Evolutionary conservation across 2,329 filamentous ascomycete species (phyloP).

Genomic region (Juglanconis sp.): DNA sequence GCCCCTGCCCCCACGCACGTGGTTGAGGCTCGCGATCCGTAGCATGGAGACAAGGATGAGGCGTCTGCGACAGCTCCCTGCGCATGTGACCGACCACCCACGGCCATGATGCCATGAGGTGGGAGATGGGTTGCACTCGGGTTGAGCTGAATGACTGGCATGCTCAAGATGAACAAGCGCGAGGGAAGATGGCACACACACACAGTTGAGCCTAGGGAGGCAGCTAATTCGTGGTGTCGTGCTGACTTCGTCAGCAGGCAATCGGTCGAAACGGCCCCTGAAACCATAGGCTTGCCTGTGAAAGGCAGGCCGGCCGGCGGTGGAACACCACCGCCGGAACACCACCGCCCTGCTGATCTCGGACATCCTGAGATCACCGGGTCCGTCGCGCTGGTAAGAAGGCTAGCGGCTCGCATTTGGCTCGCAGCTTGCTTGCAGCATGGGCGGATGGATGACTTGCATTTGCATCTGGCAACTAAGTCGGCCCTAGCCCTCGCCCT

Average conservation of each 20-base stretch:
- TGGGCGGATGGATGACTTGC: not conserved
- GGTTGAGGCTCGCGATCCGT: conserved; percentile 13
- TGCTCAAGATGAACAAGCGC: too few species aligned
- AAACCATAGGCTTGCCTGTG: conserved; percentile 9
- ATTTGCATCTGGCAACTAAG: not conserved
- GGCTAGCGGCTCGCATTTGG: not conserved
- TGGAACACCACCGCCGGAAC: not conserved
- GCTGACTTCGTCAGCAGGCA: not conserved
- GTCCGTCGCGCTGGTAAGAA: too few species aligned
- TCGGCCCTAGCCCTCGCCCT: not conserved
- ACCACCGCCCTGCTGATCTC: not conserved
- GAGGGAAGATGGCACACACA: too few species aligned
- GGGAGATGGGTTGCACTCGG: conserved; percentile 4
- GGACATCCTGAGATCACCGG: not conserved
- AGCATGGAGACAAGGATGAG: conserved; percentile 10
- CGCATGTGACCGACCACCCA: not conserved
- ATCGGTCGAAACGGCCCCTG: conserved; percentile 15
- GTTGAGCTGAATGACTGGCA: too few species aligned
- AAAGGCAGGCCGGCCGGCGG: not conserved
- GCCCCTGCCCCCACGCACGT: conserved; percentile 2
- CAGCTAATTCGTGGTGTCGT: not conserved
- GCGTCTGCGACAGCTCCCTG: conserved; percentile 2
- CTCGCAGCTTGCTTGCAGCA: not conserved
- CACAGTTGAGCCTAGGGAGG: not conserved
- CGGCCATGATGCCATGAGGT: not conserved